Conservation (phyloP, 345 rosid species). For the Eucalyptus regnans region DNA sequence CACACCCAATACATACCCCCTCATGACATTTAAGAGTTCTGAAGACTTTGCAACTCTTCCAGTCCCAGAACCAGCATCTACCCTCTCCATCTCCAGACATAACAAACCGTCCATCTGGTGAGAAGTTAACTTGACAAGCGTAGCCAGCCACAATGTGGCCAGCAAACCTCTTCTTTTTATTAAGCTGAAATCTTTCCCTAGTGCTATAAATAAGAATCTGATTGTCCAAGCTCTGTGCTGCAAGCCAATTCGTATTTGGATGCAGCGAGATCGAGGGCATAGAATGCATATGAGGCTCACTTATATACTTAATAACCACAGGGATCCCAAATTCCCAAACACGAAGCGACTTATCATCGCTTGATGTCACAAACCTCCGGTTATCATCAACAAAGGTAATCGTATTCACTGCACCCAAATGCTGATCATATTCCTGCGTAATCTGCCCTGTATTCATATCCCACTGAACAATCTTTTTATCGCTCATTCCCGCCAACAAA, state of each 20-base stretch:
- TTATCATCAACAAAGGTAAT: slow-evolving; percentile 94
- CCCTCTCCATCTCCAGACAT: slow-evolving; percentile 99
- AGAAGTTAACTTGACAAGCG: slow-evolving; percentile 98
- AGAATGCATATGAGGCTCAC: slow-evolving; percentile 99
- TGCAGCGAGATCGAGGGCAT: slow-evolving; percentile 93
- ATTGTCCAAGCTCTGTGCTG: slow-evolving; percentile 95
- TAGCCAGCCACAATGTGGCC: slow-evolving; percentile 93
- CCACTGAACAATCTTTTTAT: slow-evolving; percentile 99
- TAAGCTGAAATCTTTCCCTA: slow-evolving; percentile 92
- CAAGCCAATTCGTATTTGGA: slow-evolving; percentile 92
- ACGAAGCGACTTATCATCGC: slow-evolving; percentile 97
- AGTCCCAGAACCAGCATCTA: slow-evolving; percentile 99
- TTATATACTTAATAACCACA: slow-evolving; percentile 93
- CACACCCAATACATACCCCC: slow-evolving; percentile 83
- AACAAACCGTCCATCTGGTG: slow-evolving; percentile 97
- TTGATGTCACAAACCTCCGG: slow-evolving; percentile 91
- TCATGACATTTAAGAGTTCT: slow-evolving; percentile 88
- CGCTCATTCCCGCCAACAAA: slow-evolving; percentile 96
- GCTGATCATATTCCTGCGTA: slow-evolving; percentile 87
- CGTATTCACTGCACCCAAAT: slow-evolving; percentile 87
- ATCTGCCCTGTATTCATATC: slow-evolving; percentile 90
- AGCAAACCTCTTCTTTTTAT: slow-evolving; percentile 93
- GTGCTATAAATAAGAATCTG: slow-evolving; percentile 90
- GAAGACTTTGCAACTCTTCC: slow-evolving; percentile 96
- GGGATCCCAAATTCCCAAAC: slow-evolving; percentile 99